Base-by-base conservation (phyloP, 2,329 filamentous ascomycete genomes). In the Lachnellula suecica region DNA sequence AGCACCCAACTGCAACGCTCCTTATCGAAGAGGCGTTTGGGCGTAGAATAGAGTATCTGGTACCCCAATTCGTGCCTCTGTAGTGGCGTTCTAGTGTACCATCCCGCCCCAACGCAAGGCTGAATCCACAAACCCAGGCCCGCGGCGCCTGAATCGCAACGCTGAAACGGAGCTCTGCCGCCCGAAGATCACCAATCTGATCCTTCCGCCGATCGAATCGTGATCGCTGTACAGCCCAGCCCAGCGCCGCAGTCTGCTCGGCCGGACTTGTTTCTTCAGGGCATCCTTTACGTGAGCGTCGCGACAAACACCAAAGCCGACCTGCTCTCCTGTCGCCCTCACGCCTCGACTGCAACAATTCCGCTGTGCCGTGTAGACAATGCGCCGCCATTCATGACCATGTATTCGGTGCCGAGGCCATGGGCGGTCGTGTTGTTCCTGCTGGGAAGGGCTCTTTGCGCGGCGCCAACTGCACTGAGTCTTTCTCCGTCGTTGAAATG, bases 401-500 rank as follows among this genome's bases (percentile, higher is more conserved):
- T n/a, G n/a, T n/a, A n/a, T n/a, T n/a, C n/a, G n/a, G n/a, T n/a
- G n/a, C n/a, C n/a, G n/a, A n/a, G n/a, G n/a, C n/a, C n/a, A n/a
- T n/a, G n/a, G n/a, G n/a, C n/a, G n/a, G n/a, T n/a, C n/a, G n/a
- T n/a, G n/a, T n/a, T n/a, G n/a, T n/a, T n/a, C n/a, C n/a, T n/a
- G n/a, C n/a, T n/a, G n/a, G n/a, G n/a, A n/a, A n/a, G n/a, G n/a
- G n/a, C n/a, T n/a, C n/a, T n/a, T n/a, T n/a, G n/a, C n/a, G n/a
- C n/a, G n/a, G n/a, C n/a, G 11, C 29, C 11, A 13, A 34, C 4
- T 11, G 4, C 11, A 34, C 2, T 34, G 11, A 31, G 15, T 10
- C 15, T 34, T 34, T 7, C 63, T 2, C 64, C 65, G 17, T 66
- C 64, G 20, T 58, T 53, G 8, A 52, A 56, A 35, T 67, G 63